phyloP scores from a whole-genome alignment of 371 early-diverging fungal species.

The Dinochytrium kinnereticum region DNA sequence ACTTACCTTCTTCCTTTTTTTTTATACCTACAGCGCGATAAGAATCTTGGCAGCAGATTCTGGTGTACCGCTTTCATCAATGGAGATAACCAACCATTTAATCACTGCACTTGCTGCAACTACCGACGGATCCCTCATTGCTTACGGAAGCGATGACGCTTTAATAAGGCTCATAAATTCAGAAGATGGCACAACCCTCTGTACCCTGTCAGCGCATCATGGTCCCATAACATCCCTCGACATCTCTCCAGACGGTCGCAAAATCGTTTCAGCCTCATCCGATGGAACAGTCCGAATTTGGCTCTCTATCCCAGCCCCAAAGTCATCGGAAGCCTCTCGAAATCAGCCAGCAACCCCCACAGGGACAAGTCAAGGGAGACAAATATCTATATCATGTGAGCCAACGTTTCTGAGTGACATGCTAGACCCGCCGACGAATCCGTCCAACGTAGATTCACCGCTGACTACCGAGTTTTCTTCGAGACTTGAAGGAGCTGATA shows the following conservation, averaged over 20 bases:
- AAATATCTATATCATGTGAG: background rate
- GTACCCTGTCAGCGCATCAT: background rate
- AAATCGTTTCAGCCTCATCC: constrained; percentile 17
- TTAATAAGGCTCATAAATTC: constrained; percentile 2
- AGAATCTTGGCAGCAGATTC: background rate
- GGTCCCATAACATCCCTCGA: constrained; percentile 12
- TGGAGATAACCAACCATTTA: constrained; percentile 1
- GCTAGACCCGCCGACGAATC: background rate
- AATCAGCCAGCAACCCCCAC: background rate
- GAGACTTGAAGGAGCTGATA: background rate
- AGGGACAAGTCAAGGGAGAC: background rate
- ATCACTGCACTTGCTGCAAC: constrained; percentile 10
- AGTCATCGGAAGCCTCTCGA: background rate
- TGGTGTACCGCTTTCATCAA: background rate
- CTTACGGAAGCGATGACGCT: constrained; percentile 12
- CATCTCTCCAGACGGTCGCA: constrained; percentile 9
- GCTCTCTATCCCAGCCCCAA: constrained; percentile 1
- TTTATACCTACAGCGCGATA: background rate
- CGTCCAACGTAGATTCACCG: background rate
- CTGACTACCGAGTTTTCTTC: background rate
- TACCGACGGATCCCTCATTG: constrained; percentile 1
- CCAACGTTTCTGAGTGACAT: background rate
- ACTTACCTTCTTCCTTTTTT: background rate
- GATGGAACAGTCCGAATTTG: constrained; percentile 22
- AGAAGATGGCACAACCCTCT: background rate